Conservation (phyloP, 2,329 filamentous ascomycete species). For the Emergomyces orientalis region DNA sequence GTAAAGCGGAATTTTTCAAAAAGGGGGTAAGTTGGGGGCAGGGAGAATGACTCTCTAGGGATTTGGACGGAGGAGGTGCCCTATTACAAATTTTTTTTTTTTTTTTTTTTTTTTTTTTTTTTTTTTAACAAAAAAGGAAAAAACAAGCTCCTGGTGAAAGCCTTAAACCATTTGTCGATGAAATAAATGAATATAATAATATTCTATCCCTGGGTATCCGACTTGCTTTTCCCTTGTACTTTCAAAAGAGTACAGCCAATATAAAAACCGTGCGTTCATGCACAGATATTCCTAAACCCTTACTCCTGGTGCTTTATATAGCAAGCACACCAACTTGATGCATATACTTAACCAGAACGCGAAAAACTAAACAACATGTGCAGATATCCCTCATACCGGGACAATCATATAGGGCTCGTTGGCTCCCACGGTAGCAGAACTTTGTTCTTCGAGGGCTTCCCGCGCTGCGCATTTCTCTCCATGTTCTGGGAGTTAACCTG, state of each 20-base stretch:
- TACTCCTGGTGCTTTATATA: background rate
- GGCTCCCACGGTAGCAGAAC: constrained; percentile 2
- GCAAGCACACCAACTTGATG: background rate
- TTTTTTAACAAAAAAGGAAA: too few species aligned
- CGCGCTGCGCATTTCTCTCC: background rate
- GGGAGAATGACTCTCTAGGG: too few species aligned
- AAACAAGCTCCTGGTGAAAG: too few species aligned
- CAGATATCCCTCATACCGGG: background rate
- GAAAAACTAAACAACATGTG: background rate
- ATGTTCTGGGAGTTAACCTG: constrained; percentile 4
- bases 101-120: too few species aligned
- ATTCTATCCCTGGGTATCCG: background rate
- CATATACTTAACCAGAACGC: background rate
- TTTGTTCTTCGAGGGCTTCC: background rate
- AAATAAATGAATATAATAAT: background rate
- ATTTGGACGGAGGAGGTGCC: too few species aligned
- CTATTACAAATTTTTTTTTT: too few species aligned
- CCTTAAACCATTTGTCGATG: background rate
- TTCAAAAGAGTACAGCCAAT: background rate
- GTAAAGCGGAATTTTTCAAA: background rate
- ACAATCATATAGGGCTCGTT: background rate
- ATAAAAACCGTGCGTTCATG: background rate
- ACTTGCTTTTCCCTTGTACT: background rate
- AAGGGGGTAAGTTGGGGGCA: too few species aligned
- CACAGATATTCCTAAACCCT: background rate